These are phyloP conservation scores for Gnomoniopsis sp. DNA, from an alignment of 2,329 filamentous ascomycete species.

Conservation along the genomic window DNA sequence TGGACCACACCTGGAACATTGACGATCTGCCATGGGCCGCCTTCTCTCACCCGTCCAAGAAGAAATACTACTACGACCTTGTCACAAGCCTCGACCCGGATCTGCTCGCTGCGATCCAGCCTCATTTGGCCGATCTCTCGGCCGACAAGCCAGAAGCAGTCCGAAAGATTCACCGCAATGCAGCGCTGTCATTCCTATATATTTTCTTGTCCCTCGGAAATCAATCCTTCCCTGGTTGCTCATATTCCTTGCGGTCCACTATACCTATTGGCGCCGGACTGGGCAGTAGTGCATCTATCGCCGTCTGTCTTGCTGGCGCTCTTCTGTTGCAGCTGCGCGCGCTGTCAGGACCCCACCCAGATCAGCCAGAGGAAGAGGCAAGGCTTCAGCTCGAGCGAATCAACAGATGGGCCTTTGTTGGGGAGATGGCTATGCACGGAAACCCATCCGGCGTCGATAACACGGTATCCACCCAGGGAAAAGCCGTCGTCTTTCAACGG, in stretches of 20 bases:
- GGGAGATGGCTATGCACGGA: conserved; percentile 95
- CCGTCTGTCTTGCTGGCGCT: conserved; percentile 81
- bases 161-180: conserved; percentile 79
- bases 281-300: conserved; percentile 91
- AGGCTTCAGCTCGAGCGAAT: conserved; percentile 88
- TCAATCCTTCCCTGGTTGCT: conserved; percentile 72
- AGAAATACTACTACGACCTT: conserved; percentile 91
- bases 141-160: conserved; percentile 61
- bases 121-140: conserved; percentile 72
- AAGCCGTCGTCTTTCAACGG: conserved; percentile 87
- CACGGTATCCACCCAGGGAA: conserved; percentile 89
- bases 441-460: conserved; percentile 97
- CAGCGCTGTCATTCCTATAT: conserved; percentile 85
- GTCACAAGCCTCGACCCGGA: conserved; percentile 82
- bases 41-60: conserved; percentile 79
- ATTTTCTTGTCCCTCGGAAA: conserved; percentile 85
- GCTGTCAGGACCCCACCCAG: conserved; percentile 83
- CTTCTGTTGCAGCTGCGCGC: conserved; percentile 85
- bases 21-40: conserved; percentile 82
- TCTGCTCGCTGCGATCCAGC: conserved; percentile 75
- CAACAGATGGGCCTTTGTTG: conserved; percentile 96
- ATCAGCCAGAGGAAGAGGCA: conserved; percentile 86
- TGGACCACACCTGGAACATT: conserved; percentile 92
- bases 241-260: conserved; percentile 89
- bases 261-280: conserved; percentile 90